Evolutionary conservation across 192 early-diverging fungal genomes (phyloP).

Genomic region (Funneliformis mosseae): DNA sequence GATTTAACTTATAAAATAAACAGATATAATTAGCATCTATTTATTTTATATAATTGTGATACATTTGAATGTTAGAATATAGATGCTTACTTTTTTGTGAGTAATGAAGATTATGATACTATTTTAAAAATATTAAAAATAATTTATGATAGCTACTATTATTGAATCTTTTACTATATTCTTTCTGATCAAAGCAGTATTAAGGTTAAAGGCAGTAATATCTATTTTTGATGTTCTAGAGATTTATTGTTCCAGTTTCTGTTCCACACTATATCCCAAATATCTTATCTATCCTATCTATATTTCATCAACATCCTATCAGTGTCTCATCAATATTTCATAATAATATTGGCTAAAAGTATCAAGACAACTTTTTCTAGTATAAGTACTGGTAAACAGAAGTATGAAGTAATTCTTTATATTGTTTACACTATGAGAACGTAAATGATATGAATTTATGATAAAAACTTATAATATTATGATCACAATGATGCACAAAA

Average conservation of each 20-base stretch:
- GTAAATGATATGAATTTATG: not conserved
- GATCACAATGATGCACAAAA: not conserved
- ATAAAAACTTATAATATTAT: not conserved
- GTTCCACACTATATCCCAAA: too few species aligned
- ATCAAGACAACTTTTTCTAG: constrained; percentile 14
- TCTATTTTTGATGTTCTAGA: too few species aligned
- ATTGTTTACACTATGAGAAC: constrained; percentile 23
- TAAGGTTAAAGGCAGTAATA: too few species aligned
- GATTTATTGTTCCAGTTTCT: too few species aligned
- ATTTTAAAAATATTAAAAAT: constrained; percentile 27
- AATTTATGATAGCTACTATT: not conserved
- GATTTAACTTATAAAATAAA: too few species aligned
- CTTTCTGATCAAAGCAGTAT: constrained; percentile 17
- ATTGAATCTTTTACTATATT: constrained; percentile 25
- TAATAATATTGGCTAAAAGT: too few species aligned
- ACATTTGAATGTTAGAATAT: constrained; percentile 16
- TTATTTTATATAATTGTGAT: too few species aligned
- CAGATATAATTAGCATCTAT: too few species aligned
- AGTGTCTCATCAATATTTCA: too few species aligned
- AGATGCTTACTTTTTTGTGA: constrained; percentile 31
- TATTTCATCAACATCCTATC: too few species aligned
- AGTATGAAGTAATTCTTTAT: not conserved
- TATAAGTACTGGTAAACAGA: not conserved
- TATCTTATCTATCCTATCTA: too few species aligned
- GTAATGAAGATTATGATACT: not conserved